Percentiles rank a stretch among this genome's conserved stretches.
Evolutionary conservation across 495 filamentous ascomycete species (phyloP).

Genomic region (Tetracladium marchalianum): DNA sequence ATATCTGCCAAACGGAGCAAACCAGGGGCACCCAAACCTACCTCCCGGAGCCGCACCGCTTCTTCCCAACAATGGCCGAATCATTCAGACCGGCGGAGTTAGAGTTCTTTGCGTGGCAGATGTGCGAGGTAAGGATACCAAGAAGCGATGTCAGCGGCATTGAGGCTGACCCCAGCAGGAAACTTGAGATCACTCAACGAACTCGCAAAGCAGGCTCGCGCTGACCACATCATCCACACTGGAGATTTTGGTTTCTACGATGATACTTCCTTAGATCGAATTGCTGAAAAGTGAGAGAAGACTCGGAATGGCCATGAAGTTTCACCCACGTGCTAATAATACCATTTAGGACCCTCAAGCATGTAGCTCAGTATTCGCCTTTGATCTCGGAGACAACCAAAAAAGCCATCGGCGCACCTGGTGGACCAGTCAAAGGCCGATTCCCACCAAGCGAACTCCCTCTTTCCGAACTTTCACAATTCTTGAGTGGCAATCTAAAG

Average conservation of each 20-base stretch:
- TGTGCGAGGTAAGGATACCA: slow-evolving; percentile 66
- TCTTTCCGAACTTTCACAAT: slow-evolving; percentile 87
- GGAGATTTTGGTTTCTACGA: slow-evolving; percentile 99
- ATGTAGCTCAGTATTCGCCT: slow-evolving; percentile 97
- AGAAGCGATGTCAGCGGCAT: slow-evolving; percentile 10
- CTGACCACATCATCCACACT: slow-evolving; percentile 95
- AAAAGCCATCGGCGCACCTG: slow-evolving; percentile 57
- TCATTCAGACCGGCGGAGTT: slow-evolving; percentile 77
- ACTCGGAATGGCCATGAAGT: slow-evolving; percentile 6
- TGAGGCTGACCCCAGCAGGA: slow-evolving; percentile 40
- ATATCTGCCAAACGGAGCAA: slow-evolving; percentile 44
- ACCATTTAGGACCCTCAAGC: slow-evolving; percentile 74
- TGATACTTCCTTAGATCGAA: slow-evolving; percentile 86
- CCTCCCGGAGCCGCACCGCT: slow-evolving; percentile 44
- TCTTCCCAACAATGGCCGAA: slow-evolving; percentile 46
- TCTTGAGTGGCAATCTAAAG: slow-evolving; percentile 78
- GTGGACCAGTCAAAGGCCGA: slow-evolving; percentile 70
- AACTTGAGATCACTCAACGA: slow-evolving; percentile 95
- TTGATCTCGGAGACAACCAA: slow-evolving; percentile 81
- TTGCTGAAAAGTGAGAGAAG: slow-evolving; percentile 87
- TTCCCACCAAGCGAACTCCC: slow-evolving; percentile 73
- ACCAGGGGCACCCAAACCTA: slow-evolving; percentile 28
- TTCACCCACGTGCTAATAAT: slow-evolving; percentile 22
- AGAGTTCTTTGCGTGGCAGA: slow-evolving; percentile 94
- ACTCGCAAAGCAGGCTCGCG: slow-evolving; percentile 82